Percentiles rank a stretch among this genome's conserved stretches.
These are phyloP conservation scores for Rhazya stricta DNA, from an alignment of 257 asterid genomes.

Conservation along the genomic window DNA sequence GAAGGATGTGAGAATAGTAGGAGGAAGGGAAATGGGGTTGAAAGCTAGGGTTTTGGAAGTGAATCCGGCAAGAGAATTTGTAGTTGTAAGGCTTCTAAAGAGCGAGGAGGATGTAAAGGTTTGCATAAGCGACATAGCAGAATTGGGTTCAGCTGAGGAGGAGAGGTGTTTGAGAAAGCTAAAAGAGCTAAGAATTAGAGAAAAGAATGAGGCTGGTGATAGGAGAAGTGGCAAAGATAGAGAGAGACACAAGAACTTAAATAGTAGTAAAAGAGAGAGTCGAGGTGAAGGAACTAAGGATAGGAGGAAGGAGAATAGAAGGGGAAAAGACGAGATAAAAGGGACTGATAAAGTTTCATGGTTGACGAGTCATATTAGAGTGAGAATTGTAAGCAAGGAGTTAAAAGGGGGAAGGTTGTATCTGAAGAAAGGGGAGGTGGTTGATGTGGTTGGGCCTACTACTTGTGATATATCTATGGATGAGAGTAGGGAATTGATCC, in stretches of 20 bases:
- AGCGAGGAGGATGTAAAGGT: conserved; percentile 49
- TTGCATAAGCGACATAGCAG: conserved; percentile 45
- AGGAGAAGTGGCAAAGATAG: conserved; percentile 5
- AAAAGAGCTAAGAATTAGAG: conserved; percentile 37
- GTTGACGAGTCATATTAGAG: conserved; percentile 76
- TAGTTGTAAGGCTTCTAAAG: conserved; percentile 43
- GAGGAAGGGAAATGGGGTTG: conserved; percentile 63
- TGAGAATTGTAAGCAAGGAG: conserved; percentile 57
- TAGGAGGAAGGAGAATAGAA: conserved; percentile 7
- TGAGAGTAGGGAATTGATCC: conserved; percentile 62
- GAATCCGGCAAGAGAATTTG: conserved; percentile 39
- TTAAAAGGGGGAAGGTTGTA: conserved; percentile 62
- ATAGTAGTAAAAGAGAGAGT: conserved; percentile 9
- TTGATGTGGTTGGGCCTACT: conserved; percentile 75
- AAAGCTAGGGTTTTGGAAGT: conserved; percentile 57
- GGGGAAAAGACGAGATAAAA: conserved; percentile 16
- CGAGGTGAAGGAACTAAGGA: conserved; percentile 8
- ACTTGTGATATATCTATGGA: conserved; percentile 64
- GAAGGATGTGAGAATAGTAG: conserved; percentile 55
- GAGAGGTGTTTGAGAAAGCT: conserved; percentile 57
- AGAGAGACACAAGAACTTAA: conserved; percentile 14
- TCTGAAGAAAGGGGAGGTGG: conserved; percentile 68
- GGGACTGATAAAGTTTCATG: conserved; percentile 40
- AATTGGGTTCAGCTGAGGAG: conserved; percentile 64
- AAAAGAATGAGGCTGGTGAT: conserved; percentile 19